Evolutionary conservation across 192 early-diverging fungal species (phyloP), one percentile per base, ranked within the genome.

Genomic region (Backusella westeae): DNA sequence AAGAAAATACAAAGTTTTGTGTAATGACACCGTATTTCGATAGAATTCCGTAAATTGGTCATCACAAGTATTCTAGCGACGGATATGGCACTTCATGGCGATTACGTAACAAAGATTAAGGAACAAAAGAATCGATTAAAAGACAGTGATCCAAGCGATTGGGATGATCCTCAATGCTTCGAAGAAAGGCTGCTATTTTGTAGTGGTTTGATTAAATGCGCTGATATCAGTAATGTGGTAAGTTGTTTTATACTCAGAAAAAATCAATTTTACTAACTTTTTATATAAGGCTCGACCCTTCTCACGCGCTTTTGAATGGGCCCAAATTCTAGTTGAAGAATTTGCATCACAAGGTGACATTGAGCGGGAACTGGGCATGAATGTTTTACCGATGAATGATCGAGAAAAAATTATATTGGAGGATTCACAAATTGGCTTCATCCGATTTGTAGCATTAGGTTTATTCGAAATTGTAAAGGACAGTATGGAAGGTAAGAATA

Each of bases 81-180:
- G 0, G 94, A 95, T 75, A 95, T 95, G 94, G 89, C 88, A 56
- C 84, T 92, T 44, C 94, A 95, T 77, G 89, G 89, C 81, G 92
- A 94, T 71, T 95, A 92, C 81, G 93, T 94, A 35, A 83, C 81
- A 76, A 91, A 93, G 76, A 89, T 92, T 80, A 89, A 87, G 41
- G 91, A 89, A 32, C 90, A 91, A 76, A 81, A 82, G 53, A 78
- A 84, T 76, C 87, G 91, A 71, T 82, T 92, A 42, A 75, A 81
- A 73, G 72, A 82, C 4, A 70, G 42, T 14, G 59, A 53, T 21
- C 41, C 75, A 12, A 34, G 65, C 21, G 72, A 77, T 38, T 32
- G 77, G 23, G 80, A 85, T 38, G 80, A 75, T 21, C 81, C 85
- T 12, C 76, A 80, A 41, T 86, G 84, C 0, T 77, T 85, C 41